Evolutionary conservation across 805 yeast species (phyloP).

Genomic region (Wickerhamiella brachini): DNA sequence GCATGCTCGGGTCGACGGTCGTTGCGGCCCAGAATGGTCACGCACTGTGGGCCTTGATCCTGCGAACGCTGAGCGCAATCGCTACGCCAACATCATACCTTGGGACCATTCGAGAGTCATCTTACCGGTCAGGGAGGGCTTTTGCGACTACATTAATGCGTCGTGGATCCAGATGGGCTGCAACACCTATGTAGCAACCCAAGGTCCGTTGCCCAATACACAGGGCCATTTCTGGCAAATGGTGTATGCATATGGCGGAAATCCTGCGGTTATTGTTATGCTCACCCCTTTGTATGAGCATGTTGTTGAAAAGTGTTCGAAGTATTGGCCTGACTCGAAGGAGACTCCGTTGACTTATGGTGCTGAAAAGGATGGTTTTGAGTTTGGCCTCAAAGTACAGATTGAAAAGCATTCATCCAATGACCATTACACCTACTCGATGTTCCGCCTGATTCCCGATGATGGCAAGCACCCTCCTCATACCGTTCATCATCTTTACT

Average conservation of each 20-base stretch:
- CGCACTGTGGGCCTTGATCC: constrained; percentile 13
- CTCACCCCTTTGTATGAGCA: constrained; percentile 65
- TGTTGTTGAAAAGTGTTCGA: constrained; percentile 65
- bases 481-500: constrained; percentile 48
- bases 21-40: constrained; percentile 17
- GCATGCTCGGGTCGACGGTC: constrained; percentile 19
- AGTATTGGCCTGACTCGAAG: constrained; percentile 53
- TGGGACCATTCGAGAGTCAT: constrained; percentile 47
- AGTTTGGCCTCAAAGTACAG: constrained; percentile 13
- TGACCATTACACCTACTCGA: constrained; percentile 16
- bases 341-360: constrained; percentile 7
- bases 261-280: constrained; percentile 50
- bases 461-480: constrained; percentile 12
- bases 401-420: constrained; percentile 9
- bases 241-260: constrained; percentile 57
- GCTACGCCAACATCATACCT: constrained; percentile 53
- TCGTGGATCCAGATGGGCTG: constrained; percentile 45
- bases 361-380: constrained; percentile 9
- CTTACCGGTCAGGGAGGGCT: constrained; percentile 22
- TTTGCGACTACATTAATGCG: constrained; percentile 70
- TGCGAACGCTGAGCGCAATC: constrained; percentile 29
- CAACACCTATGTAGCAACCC: constrained; percentile 53
- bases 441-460: constrained; percentile 12
- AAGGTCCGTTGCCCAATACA: constrained; percentile 72
- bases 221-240: constrained; percentile 77